These are phyloP conservation scores for Aegilops speltoides DNA, from an alignment of 176 grass and related monocot species.

Conservation along the genomic window DNA sequence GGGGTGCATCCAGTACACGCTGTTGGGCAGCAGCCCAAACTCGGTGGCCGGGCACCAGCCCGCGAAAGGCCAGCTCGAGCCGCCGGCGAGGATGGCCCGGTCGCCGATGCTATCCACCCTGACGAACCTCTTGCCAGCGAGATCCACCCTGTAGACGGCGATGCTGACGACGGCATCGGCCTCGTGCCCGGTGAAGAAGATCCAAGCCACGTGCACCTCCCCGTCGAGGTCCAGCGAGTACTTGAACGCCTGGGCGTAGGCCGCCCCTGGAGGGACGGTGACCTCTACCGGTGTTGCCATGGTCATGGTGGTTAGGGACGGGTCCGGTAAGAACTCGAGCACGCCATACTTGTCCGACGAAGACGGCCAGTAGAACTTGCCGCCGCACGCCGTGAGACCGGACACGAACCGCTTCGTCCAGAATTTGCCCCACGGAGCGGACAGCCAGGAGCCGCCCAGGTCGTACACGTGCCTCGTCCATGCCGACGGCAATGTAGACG, in stretches of 20 bases:
- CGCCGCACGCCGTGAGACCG: background rate
- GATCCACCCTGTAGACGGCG: constrained; percentile 4
- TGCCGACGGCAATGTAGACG: background rate
- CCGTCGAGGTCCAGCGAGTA: background rate
- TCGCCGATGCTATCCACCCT: background rate
- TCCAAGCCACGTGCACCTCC: background rate
- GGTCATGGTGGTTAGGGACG: background rate
- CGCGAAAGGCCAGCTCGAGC: background rate
- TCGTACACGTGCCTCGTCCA: background rate
- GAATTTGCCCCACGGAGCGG: background rate
- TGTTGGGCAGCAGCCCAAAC: background rate
- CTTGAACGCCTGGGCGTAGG: background rate
- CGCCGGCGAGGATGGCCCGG: background rate
- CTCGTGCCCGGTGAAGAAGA: background rate
- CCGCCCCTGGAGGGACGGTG: background rate
- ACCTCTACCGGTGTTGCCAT: background rate
- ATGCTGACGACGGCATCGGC: background rate
- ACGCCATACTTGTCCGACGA: background rate
- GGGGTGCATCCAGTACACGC: background rate
- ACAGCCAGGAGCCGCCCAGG: background rate
- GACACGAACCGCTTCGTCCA: background rate
- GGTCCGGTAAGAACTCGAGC: background rate
- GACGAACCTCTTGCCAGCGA: background rate
- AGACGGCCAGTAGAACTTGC: background rate
- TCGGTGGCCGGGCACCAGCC: background rate